Base-by-base conservation (phyloP, 2,329 filamentous ascomycete species). In the Cordyceps pruinosa region DNA sequence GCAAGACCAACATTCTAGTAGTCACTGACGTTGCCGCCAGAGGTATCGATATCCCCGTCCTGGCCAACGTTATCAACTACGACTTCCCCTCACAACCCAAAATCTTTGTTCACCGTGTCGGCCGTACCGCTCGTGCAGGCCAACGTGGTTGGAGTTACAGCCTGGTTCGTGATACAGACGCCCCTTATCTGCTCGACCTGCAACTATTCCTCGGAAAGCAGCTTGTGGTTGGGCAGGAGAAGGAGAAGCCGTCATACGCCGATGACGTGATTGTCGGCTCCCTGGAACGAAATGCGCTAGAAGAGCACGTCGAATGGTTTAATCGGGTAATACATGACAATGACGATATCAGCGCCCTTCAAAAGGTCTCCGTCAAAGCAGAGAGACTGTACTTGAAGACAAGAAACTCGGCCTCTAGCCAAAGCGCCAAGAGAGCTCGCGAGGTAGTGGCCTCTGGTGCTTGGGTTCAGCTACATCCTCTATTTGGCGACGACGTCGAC, bases 31-130 rank as follows among this genome's bases (percentile, higher is more conserved):
- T 99, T 55, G 94, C 94, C 15, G 94, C 94, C 23, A 83, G 94
- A 78, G 93, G 94, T 84, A 95, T 99, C 60, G 94, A 99, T 83
- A 96, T 99, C 63, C 94, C 94, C 0, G 83, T 97, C 47, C 80
- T 99, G 35, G 92, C 90, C 57, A 97, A 99, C 69, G 94, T 99
- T 59, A 93, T 99, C 77, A 97, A 99, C 77, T 99, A 96, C 72
- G 93, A 97, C 68, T 99, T 99, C 62, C 93, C 94, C 3, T 89
- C 93, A 2, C 94, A 97, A 66, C 90, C 94, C 21, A 99, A 99
- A 73, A 86, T 99, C 42, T 99, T 95, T 66, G 88, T 99, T 28
- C 94, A 99, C 72, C 87, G 94, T 69, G 94, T 99, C 47, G 94
- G 94, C 66, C 87, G 94, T 74, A 99, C 95, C 26, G 95, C 94